Conservation (phyloP, 2,329 filamentous ascomycete species). For the Paraphaeosphaeria sporulosa region DNA sequence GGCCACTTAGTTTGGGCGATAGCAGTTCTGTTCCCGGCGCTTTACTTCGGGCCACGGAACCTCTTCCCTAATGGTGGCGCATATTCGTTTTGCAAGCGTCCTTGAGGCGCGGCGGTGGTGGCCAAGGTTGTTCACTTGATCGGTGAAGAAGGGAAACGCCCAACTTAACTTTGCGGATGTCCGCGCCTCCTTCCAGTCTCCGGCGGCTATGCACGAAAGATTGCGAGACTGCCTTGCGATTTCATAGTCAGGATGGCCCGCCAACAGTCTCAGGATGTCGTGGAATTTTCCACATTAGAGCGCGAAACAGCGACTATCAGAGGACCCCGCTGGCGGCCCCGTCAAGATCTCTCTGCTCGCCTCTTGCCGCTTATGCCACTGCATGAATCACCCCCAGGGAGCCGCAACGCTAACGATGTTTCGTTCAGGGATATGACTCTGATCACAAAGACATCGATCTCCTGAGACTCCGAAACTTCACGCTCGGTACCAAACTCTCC, state of each 20-base stretch:
- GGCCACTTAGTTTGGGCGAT: background rate
- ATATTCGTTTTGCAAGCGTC: background rate
- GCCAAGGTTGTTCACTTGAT: constrained; percentile 13
- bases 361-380: background rate
- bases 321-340: background rate
- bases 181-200: constrained; percentile 6
- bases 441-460: constrained; percentile 82
- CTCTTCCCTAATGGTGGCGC: background rate
- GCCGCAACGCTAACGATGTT: constrained; percentile 31
- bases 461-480: constrained; percentile 81
- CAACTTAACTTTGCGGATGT: constrained; percentile 8
- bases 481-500: constrained; percentile 70
- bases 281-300: background rate
- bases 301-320: background rate
- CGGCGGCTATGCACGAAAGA: constrained; percentile 1
- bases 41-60: constrained; percentile 3
- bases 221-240: background rate
- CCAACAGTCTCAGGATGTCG: background rate
- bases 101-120: constrained; percentile 2
- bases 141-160: constrained; percentile 18
- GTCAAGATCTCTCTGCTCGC: background rate
- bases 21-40: background rate
- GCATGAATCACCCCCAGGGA: background rate
- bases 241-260: background rate
- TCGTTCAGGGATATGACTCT: constrained; percentile 71